Evolutionary conservation across 192 early-diverging fungal species (phyloP), one percentile per base, ranked within the genome.

Genomic region (Hyaloraphidium curvatum): DNA sequence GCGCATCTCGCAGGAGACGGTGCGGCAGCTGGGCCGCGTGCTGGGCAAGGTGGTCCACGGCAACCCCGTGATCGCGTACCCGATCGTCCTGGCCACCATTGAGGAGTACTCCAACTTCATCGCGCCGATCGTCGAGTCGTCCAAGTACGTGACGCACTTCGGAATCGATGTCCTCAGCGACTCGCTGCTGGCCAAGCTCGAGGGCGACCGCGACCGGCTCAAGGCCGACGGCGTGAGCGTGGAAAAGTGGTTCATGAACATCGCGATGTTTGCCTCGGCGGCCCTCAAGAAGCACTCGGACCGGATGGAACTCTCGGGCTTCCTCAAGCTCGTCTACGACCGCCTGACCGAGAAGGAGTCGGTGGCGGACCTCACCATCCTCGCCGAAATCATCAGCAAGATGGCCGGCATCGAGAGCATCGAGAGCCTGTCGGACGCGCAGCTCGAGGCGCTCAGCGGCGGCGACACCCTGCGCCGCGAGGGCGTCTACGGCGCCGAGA

Each of bases 51-150:
- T 78, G 27, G 66, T 74, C 2, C 84, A 88, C 57, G 71, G 75
- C 2, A 88, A 88, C 52, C 87, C 87, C 0, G 59, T 68, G 2
- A 67, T 84, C 30, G 79, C 83, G 0, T 88, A 84, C 60, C 59
- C 66, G 0, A 68, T 76, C 41, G 73, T 84, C 28, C 64, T 86
- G 31, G 71, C 76, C 23, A 76, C 73, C 31, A 61, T 88, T 1
- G 73, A 84, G 58, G 58, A 59, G 2, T 86, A 86, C 62, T 79
- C 85, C 56, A 90, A 87, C 55, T 60, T 83, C 68, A 82, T 81
- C 7, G 61, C 68, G 4, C 64, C 67, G 0, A 65, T 90, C 39
- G 87, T 84, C 0, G 87, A 90, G 30, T 75, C 77, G n/a, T 77
- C 76, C 37, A 66, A 74, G 19, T 86, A 88, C 57, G 56, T 90